Conservation (phyloP, 148 eudicot genomes). For the Spergularia bocconei region DNA sequence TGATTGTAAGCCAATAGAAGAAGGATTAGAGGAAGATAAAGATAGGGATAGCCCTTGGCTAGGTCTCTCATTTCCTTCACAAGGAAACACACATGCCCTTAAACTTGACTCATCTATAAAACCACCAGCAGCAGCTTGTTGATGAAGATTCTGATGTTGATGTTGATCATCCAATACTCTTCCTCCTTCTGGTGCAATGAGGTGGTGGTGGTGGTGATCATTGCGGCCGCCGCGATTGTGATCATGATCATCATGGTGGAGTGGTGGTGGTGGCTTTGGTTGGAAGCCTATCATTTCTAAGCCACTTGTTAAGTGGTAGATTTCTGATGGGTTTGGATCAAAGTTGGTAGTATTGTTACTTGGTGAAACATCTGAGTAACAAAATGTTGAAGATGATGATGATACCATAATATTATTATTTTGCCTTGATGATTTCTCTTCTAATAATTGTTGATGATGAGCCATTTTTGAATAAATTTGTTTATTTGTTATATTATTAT, state of each 20-base stretch:
- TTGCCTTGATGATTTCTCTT: conserved; percentile 29
- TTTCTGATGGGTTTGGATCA: conserved; percentile 51
- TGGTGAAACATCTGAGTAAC: conserved; percentile 32
- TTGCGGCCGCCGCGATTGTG: not conserved
- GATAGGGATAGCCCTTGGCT: conserved; percentile 95
- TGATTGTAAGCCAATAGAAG: conserved; percentile 66
- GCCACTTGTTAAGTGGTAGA: conserved; percentile 49
- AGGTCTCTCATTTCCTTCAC: conserved; percentile 89
- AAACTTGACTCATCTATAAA: conserved; percentile 42
- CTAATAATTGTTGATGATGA: conserved; percentile 28
- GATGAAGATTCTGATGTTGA: not conserved
- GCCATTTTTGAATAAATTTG: conserved; percentile 17
- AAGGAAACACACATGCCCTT: conserved; percentile 62
- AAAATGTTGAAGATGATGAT: conserved; percentile 35
- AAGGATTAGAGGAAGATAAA: conserved; percentile 61
- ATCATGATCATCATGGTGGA: conserved; percentile 7
- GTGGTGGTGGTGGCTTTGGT: conserved; percentile 22
- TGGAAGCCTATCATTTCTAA: conserved; percentile 67
- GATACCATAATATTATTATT: conserved; percentile 30
- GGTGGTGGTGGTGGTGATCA: not conserved
- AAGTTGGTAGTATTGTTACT: conserved; percentile 23
- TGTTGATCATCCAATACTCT: not conserved
- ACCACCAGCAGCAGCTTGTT: not conserved
- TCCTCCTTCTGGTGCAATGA: not conserved
- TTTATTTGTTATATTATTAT: too few species aligned